Conservation (phyloP, 2,329 filamentous ascomycete species). For the Colletotrichum cereale region DNA sequence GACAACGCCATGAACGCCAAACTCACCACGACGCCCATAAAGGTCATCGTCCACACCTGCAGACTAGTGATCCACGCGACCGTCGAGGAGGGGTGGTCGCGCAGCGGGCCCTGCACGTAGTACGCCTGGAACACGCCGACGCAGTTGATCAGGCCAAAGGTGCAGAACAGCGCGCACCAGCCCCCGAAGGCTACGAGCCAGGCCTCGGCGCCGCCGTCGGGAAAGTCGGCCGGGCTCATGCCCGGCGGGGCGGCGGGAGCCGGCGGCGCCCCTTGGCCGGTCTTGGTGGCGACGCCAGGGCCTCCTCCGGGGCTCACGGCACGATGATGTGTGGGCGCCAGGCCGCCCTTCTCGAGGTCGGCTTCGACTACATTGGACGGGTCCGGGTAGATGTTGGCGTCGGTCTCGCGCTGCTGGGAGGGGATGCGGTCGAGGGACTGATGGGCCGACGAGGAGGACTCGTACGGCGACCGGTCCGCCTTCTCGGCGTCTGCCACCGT, state of each 20-base stretch:
- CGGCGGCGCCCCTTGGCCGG: conserved; percentile 22
- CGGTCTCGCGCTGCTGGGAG: conserved; percentile 50
- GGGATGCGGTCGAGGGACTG: conserved; percentile 46
- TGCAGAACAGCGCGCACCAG: conserved; percentile 59
- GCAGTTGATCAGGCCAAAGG: conserved; percentile 59
- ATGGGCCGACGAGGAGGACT: conserved; percentile 27
- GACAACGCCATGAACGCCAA: no score
- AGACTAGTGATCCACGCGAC: conserved; percentile 72
- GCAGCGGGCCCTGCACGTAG: conserved; percentile 64
- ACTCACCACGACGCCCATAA: conserved; percentile 62
- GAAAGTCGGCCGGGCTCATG: conserved; percentile 65
- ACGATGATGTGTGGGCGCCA: conserved; percentile 29
- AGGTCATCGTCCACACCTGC: conserved; percentile 62
- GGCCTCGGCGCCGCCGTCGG: conserved; percentile 69
- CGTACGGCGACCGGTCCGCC: conserved; percentile 41
- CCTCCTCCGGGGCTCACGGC: conserved; percentile 38
- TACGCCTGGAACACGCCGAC: conserved; percentile 71
- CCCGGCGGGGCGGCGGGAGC: conserved; percentile 26
- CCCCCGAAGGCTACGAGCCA: conserved; percentile 68
- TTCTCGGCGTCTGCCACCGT: conserved; percentile 28
- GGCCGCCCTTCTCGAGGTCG: conserved; percentile 51
- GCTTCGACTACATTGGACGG: conserved; percentile 47
- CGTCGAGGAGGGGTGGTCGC: conserved; percentile 60
- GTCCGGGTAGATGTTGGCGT: conserved; percentile 51
- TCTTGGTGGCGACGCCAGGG: not conserved